Evolutionary conservation across 208 protist genomes (phyloP).

Genomic region (Lotmaria passim): DNA sequence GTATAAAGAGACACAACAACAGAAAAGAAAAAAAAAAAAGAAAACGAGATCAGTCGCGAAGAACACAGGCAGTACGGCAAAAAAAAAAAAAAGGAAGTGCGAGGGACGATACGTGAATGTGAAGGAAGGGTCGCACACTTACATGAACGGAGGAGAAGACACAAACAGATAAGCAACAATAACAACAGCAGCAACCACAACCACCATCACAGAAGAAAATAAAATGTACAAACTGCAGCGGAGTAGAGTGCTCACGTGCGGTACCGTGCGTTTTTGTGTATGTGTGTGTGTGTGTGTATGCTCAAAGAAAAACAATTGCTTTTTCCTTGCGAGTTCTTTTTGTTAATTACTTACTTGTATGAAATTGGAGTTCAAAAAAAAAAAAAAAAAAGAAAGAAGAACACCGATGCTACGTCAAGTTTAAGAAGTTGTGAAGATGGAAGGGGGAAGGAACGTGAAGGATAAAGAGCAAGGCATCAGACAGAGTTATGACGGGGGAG

Average conservation of each 20-base stretch:
- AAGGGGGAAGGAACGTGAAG: neutral
- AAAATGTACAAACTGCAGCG: neutral
- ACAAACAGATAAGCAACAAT: too few species aligned
- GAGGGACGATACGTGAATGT: neutral
- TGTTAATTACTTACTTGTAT: neutral
- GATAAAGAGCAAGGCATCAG: too few species aligned
- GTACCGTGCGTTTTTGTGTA: neutral
- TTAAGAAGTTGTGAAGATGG: too few species aligned
- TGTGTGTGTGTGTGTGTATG: neutral
- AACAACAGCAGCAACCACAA: too few species aligned
- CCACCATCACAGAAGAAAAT: too few species aligned
- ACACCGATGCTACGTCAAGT: too few species aligned
- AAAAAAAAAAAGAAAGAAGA: neutral
- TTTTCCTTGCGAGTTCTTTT: neutral
- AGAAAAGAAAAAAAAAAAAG: neutral
- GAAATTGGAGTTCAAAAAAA: constrained; percentile 1
- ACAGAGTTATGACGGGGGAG: too few species aligned
- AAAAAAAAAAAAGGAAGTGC: neutral
- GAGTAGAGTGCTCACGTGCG: neutral
- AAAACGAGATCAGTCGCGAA: neutral
- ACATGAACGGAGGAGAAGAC: neutral
- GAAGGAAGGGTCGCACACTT: neutral
- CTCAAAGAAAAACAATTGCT: neutral
- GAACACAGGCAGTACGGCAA: neutral
- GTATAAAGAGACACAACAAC: neutral